Percentiles rank a stretch among this genome's conserved stretches.
Evolutionary conservation across 495 filamentous ascomycete species (phyloP).

Genomic region (Aspergillus avenaceus): DNA sequence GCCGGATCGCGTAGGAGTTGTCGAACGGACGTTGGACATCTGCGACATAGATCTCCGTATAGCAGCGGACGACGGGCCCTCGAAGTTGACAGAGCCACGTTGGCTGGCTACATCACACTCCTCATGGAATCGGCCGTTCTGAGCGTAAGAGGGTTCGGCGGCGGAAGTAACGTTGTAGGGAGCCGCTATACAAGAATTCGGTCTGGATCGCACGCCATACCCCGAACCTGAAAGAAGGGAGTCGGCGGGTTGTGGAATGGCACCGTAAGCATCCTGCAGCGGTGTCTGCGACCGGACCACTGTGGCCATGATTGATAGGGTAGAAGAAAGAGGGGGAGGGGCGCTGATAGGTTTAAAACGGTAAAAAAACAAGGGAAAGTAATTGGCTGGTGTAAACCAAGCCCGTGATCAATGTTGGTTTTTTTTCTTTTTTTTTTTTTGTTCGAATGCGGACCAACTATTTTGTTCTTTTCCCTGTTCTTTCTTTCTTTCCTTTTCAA

Average conservation of each 20-base stretch:
- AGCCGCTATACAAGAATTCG: slow-evolving; percentile 34
- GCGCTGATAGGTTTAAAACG: slow-evolving; percentile 1
- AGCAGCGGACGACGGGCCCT: slow-evolving; percentile 38
- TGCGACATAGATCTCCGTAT: slow-evolving; percentile 49
- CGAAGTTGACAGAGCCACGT: slow-evolving; percentile 57
- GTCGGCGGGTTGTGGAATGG: slow-evolving; percentile 27
- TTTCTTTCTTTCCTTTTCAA: slow-evolving; percentile 8
- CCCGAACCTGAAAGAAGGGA: slow-evolving; percentile 25
- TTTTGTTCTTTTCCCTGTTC: no score
- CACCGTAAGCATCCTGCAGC: slow-evolving; percentile 36
- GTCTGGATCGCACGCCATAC: slow-evolving; percentile 31
- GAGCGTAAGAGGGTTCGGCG: slow-evolving; percentile 37
- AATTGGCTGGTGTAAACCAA: slow-evolving; percentile 17
- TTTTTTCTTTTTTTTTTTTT: no score
- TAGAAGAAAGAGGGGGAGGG: slow-evolving; percentile 11
- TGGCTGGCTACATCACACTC: slow-evolving; percentile 67
- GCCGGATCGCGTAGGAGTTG: slow-evolving; percentile 62
- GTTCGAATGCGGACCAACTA: slow-evolving; percentile 10
- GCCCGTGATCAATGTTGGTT: slow-evolving; percentile 11
- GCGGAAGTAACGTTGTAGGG: slow-evolving; percentile 38
- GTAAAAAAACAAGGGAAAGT: background rate
- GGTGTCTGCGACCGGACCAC: slow-evolving; percentile 42
- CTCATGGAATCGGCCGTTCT: slow-evolving; percentile 59
- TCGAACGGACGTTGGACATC: slow-evolving; percentile 46
- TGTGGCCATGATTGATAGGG: slow-evolving; percentile 36